Percentiles rank a stretch among this genome's conserved stretches.
Evolutionary conservation across 1,284 basidiomycete species (phyloP).

Genomic region (Ustilago vetiveriae): DNA sequence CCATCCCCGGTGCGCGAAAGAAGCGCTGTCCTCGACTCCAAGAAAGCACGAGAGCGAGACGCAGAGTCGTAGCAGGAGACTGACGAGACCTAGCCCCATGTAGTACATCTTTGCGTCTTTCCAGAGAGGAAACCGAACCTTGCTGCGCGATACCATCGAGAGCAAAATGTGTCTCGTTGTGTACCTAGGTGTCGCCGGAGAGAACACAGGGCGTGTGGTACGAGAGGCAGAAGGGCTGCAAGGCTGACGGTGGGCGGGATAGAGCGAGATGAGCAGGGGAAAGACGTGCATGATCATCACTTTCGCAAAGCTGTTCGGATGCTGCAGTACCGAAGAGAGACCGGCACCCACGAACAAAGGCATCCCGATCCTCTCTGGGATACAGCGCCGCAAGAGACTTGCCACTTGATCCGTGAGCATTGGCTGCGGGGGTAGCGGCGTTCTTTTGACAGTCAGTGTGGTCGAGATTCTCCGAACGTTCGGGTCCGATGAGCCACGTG

Average conservation of each 20-base stretch:
- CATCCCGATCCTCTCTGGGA: conserved; percentile 29
- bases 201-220: not conserved
- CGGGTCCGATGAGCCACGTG: conserved; percentile 9
- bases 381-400: conserved; percentile 6
- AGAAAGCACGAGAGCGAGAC: conserved; percentile 16
- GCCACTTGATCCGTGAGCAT: conserved; percentile 23
- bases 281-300: conserved; percentile 75
- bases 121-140: conserved; percentile 1
- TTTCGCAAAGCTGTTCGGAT: conserved; percentile 72
- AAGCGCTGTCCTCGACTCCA: not conserved
- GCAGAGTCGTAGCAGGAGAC: conserved; percentile 26
- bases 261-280: conserved; percentile 72
- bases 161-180: conserved; percentile 4
- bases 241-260: conserved; percentile 12
- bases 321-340: conserved; percentile 71
- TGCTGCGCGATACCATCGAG: conserved; percentile 19
- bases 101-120: conserved; percentile 24
- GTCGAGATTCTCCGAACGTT: conserved; percentile 15
- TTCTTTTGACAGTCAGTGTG: conserved; percentile 10
- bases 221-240: too few relatives aligned
- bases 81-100: conserved; percentile 19
- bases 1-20: conserved; percentile 7
- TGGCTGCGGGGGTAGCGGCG: conserved; percentile 19
- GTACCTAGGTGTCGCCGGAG: not conserved
- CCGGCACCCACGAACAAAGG: conserved; percentile 70